phyloP scores from a whole-genome alignment of 2,329 filamentous ascomycete species.

The Zelopaecilomyces penicillatus region DNA sequence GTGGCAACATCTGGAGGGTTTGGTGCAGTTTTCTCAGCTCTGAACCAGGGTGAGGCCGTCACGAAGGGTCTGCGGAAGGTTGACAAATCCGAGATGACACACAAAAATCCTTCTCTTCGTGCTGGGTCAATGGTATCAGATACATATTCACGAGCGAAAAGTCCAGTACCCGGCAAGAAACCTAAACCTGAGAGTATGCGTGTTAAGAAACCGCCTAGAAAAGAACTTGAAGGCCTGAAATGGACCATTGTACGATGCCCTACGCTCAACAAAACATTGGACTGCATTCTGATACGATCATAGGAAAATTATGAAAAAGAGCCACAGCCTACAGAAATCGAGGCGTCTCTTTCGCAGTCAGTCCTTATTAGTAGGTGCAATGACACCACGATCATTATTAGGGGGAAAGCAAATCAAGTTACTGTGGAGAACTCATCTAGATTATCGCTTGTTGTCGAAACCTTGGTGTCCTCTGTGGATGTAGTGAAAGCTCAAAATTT shows the following conservation, averaged over 20 bases:
- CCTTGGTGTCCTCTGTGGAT: conserved; percentile 82
- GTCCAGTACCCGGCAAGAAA: conserved; percentile 79
- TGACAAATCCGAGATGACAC: conserved; percentile 92
- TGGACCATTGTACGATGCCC: conserved; percentile 66
- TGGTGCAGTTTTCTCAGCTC: conserved; percentile 79
- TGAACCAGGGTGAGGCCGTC: conserved; percentile 84
- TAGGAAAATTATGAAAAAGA: conserved; percentile 87
- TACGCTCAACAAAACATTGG: not conserved
- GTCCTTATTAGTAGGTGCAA: conserved; percentile 88
- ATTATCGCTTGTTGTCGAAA: conserved; percentile 79
- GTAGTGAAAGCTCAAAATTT: conserved; percentile 95
- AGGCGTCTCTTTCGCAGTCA: conserved; percentile 76
- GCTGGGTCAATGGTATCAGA: conserved; percentile 61
- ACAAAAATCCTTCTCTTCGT: conserved; percentile 89
- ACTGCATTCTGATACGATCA: not conserved
- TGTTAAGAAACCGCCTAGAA: conserved; percentile 70
- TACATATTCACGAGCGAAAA: conserved; percentile 60
- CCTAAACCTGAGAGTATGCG: conserved; percentile 81
- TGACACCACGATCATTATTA: conserved; percentile 81
- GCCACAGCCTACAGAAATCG: conserved; percentile 64
- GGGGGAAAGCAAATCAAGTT: conserved; percentile 93
- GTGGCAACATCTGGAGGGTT: conserved; percentile 50
- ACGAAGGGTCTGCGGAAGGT: conserved; percentile 88
- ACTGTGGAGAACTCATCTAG: conserved; percentile 85
- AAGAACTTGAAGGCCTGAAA: conserved; percentile 80